Evolutionary conservation across 768 basidiomycete genomes (phyloP).

Genomic region (Psilocybe azurescens): DNA sequence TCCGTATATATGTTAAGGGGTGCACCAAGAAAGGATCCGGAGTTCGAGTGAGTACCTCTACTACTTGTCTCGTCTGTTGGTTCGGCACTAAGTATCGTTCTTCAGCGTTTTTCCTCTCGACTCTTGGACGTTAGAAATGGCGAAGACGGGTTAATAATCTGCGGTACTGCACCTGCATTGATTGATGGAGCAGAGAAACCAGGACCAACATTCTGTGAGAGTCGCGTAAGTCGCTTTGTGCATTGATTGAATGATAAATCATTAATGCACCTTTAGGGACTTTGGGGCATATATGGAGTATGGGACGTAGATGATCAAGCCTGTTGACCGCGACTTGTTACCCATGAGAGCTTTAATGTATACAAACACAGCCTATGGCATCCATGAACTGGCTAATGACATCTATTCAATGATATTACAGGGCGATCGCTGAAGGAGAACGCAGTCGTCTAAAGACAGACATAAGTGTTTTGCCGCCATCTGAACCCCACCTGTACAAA

Average conservation of each 20-base stretch:
- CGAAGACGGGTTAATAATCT: conserved; percentile 33
- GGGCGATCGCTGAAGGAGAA: conserved; percentile 45
- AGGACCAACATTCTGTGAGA: conserved; percentile 32
- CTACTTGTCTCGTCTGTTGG: background rate
- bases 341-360: background rate
- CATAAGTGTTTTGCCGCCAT: conserved; percentile 73
- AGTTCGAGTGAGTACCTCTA: conserved; percentile 25
- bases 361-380: too few species aligned
- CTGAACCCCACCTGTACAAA: conserved; percentile 64
- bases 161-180: conserved; percentile 33
- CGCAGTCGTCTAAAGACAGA: conserved; percentile 69
- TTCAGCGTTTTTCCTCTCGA: conserved; percentile 35
- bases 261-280: conserved; percentile 27
- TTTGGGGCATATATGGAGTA: conserved; percentile 36
- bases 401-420: background rate
- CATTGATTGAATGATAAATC: background rate
- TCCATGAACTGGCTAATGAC: background rate
- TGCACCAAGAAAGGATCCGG: conserved; percentile 30
- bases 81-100: background rate
- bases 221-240: conserved; percentile 26
- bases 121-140: conserved; percentile 31
- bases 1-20: conserved; percentile 25
- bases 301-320: conserved; percentile 37
- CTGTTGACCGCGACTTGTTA: conserved; percentile 22
- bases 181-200: conserved; percentile 27